Percentiles rank a stretch among this genome's conserved stretches.
Evolutionary conservation across 352 stramenopile genomes (phyloP).

Genomic region (Globisporangium radiosum): DNA sequence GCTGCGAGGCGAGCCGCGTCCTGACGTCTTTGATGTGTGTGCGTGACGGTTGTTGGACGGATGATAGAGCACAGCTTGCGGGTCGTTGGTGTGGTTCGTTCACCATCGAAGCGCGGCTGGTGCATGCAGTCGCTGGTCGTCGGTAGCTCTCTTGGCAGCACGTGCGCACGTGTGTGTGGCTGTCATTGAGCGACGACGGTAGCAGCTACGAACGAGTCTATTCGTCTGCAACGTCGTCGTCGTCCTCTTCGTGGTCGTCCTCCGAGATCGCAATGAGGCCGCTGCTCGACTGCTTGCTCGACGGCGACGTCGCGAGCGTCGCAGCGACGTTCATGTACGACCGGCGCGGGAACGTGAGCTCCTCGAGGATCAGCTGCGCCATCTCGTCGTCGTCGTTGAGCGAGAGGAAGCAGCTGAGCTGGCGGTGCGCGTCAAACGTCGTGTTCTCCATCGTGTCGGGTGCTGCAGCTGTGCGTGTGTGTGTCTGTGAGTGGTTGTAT

Average conservation of each 20-base stretch:
- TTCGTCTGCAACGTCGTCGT: constrained; percentile 13
- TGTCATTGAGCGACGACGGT: not conserved
- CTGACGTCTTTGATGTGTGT: not conserved
- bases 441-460: constrained; percentile 26
- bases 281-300: constrained; percentile 35
- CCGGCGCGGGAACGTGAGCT: constrained; percentile 49
- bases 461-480: constrained; percentile 4
- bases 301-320: constrained; percentile 57
- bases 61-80: constrained; percentile 11
- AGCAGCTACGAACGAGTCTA: not conserved
- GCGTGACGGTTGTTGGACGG: constrained; percentile 3
- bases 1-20: not conserved
- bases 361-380: constrained; percentile 67
- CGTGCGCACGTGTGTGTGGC: not conserved
- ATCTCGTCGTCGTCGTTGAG: constrained; percentile 66
- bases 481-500: constrained; percentile 1
- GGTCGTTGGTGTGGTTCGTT: not conserved
- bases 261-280: constrained; percentile 72
- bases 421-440: constrained; percentile 41
- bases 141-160: constrained; percentile 4
- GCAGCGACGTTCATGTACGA: constrained; percentile 57
- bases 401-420: constrained; percentile 71
- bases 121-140: not conserved
- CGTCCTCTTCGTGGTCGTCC: constrained; percentile 50
- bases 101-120: too few relatives aligned